Conservation (phyloP, 805 yeast species). For the Saturnispora hagleri region DNA sequence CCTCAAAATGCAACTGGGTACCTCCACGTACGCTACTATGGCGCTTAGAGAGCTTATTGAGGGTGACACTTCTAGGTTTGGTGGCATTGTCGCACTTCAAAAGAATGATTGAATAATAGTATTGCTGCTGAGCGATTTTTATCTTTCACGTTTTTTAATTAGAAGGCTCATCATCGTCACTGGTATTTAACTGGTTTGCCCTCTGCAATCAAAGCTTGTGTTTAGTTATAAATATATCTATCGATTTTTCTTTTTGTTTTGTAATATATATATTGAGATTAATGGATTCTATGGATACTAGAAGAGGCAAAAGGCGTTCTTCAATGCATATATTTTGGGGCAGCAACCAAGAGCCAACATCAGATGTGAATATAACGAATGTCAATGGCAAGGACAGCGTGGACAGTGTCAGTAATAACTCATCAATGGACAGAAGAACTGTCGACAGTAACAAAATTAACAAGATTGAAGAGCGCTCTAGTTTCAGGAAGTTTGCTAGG, state of each 20-base stretch:
- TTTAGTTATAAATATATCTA: not conserved
- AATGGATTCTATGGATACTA: constrained; percentile 2
- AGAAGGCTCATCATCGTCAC: not conserved
- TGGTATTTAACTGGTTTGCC: not conserved
- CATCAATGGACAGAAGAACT: not conserved
- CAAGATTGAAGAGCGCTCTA: constrained; percentile 16
- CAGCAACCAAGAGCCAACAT: not conserved
- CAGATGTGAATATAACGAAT: not conserved
- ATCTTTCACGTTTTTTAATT: not conserved
- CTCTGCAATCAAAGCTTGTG: not conserved
- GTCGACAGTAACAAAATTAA: not conserved
- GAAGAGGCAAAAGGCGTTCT: not conserved
- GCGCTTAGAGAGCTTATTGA: constrained; percentile 86
- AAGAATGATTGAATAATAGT: not conserved
- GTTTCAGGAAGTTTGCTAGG: constrained; percentile 22
- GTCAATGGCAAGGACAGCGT: not conserved
- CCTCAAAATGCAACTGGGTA: constrained; percentile 66
- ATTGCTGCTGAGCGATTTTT: not conserved
- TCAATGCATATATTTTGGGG: constrained; percentile 9
- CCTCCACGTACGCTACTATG: constrained; percentile 96
- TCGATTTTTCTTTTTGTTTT: not conserved
- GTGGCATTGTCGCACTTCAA: constrained; percentile 20
- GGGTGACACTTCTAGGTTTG: constrained; percentile 43
- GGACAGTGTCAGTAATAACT: not conserved
- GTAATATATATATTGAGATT: not conserved